phyloP scores from a whole-genome alignment of 2,329 filamentous ascomycete genomes.

The Paraconiothyrium brasiliense region DNA sequence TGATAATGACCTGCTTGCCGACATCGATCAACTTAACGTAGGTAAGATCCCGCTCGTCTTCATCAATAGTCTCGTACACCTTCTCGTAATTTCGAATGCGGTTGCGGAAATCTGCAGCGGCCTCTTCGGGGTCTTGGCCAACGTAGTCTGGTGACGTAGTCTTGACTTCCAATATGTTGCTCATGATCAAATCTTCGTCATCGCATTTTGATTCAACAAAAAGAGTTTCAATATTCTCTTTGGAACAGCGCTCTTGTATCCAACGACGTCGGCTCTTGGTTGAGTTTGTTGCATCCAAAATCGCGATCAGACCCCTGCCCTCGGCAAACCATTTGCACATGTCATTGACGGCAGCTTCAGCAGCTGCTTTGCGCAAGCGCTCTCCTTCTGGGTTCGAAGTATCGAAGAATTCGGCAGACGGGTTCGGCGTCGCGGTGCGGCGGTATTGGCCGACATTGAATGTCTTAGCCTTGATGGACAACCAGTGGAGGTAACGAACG shows the following conservation, averaged over 20 bases:
- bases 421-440: slow-evolving; percentile 87
- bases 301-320: slow-evolving; percentile 82
- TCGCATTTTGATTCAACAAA: slow-evolving; percentile 99
- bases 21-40: slow-evolving; percentile 99
- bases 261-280: slow-evolving; percentile 89
- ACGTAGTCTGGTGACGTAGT: slow-evolving; percentile 94
- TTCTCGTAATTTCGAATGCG: slow-evolving; percentile 98
- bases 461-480: slow-evolving; percentile 89
- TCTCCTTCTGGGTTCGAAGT: slow-evolving; percentile 90
- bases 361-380: slow-evolving; percentile 84
- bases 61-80: slow-evolving; percentile 92
- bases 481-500: slow-evolving; percentile 89
- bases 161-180: slow-evolving; percentile 97
- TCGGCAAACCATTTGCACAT: slow-evolving; percentile 93
- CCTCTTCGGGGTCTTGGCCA: slow-evolving; percentile 91
- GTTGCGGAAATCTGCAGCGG: slow-evolving; percentile 90
- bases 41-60: slow-evolving; percentile 85
- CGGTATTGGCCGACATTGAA: slow-evolving; percentile 99
- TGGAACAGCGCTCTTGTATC: slow-evolving; percentile 82
- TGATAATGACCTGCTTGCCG: slow-evolving; percentile 96
- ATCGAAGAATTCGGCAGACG: slow-evolving; percentile 95
- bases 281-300: slow-evolving; percentile 96
- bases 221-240: slow-evolving; percentile 84
- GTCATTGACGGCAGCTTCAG: slow-evolving; percentile 89
- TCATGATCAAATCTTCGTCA: slow-evolving; percentile 95